phyloP scores from a whole-genome alignment of 2,329 filamentous ascomycete species.

The Aspergillus aculeatus region DNA sequence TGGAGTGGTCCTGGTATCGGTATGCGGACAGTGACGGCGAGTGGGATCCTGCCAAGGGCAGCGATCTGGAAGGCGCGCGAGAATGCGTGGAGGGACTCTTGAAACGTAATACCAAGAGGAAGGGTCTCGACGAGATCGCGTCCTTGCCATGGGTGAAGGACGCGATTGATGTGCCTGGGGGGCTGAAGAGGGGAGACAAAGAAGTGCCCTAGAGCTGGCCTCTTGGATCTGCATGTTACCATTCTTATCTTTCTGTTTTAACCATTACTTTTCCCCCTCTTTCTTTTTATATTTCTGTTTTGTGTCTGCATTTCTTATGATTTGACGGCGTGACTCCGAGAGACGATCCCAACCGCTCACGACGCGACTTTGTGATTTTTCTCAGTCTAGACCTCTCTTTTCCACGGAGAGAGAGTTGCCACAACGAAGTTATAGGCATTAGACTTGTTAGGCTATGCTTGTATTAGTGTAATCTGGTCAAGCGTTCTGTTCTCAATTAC shows the following conservation, averaged over 20 bases:
- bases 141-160: conserved; percentile 72
- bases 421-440: not conserved
- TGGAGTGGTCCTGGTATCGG: conserved; percentile 92
- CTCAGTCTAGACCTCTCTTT: not conserved
- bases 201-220: conserved; percentile 46
- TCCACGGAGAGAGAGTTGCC: not conserved
- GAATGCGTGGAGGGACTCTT: conserved; percentile 79
- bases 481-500: not conserved
- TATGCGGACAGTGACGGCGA: conserved; percentile 83
- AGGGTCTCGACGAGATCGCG: conserved; percentile 71
- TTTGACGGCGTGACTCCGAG: not conserved
- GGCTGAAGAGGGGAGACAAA: conserved; percentile 54
- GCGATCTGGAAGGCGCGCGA: conserved; percentile 71
- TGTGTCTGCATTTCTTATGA: not conserved
- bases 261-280: conserved; percentile 2
- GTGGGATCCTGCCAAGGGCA: conserved; percentile 69
- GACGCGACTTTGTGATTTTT: not conserved
- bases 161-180: conserved; percentile 67
- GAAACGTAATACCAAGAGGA: conserved; percentile 76
- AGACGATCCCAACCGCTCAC: not conserved
- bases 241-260: not conserved
- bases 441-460: not conserved
- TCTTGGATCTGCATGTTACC: conserved; percentile 12
- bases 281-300: conserved; percentile 10
- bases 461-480: too few relatives aligned